These are phyloP conservation scores for Quercus engelmannii DNA, from an alignment of 306 rosid species.

Conservation along the genomic window DNA sequence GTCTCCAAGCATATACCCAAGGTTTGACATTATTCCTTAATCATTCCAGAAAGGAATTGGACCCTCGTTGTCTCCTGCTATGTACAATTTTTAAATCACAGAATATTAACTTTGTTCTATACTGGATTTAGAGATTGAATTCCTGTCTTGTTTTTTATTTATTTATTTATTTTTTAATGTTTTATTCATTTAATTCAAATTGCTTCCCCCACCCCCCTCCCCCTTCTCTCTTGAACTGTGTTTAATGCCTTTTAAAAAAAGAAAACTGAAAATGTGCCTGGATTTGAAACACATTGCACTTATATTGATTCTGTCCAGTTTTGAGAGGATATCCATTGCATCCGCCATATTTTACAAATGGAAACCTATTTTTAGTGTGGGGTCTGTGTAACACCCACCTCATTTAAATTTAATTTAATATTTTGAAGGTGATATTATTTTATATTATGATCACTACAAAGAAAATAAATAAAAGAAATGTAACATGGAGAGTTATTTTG, in stretches of 20 bases:
- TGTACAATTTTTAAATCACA: background rate
- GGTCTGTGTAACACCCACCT: background rate
- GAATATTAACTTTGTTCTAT: background rate
- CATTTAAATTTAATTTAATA: no score
- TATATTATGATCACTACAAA: no score
- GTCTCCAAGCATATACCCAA: background rate
- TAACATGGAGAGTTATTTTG: no score
- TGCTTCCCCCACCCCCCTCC: background rate
- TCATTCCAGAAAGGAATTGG: background rate
- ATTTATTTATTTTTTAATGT: background rate
- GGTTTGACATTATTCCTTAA: background rate
- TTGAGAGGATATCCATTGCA: background rate
- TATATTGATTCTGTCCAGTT: background rate
- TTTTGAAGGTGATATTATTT: no score
- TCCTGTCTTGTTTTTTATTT: background rate
- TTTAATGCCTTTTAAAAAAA: background rate
- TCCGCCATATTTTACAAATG: background rate
- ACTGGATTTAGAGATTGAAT: background rate
- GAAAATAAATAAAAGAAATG: no score
- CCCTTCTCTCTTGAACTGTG: background rate
- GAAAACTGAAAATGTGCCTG: background rate
- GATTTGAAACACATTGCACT: background rate
- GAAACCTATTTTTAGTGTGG: background rate
- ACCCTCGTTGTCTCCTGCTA: background rate
- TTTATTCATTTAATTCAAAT: background rate